Base-by-base conservation (phyloP, 2,329 filamentous ascomycete genomes). In the Capronia coronata region DNA sequence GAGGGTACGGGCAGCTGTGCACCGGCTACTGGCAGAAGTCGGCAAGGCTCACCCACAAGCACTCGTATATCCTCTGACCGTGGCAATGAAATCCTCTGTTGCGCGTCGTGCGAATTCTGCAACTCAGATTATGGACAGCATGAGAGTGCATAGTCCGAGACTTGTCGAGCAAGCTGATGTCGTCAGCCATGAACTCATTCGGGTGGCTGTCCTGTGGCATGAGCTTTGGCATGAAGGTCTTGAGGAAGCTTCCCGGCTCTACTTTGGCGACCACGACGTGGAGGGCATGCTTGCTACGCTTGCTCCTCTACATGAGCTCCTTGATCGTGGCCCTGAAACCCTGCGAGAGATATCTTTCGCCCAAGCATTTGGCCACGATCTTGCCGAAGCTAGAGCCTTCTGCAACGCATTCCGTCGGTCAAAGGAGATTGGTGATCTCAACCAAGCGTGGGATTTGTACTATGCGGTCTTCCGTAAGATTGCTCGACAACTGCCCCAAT, bases 381-480 rank as follows among this genome's bases (percentile, higher is more conserved):
- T 99, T 18, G 85, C 87, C 51, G 94, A 99, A 68, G 94, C 93
- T 7, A 84, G 88, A 53, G 90, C 97, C 60, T 98, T 93, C 84
- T 98, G 93, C 67, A 83, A 87, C 55, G 87, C 94, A 46, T 98
- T 94, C 69, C 84, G 87, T 62, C 80, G 82, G 34, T 93, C 87
- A n/a, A 78, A 83, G 43, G 93, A 98, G 63, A 82, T 93, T 53
- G 91, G 87, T 41, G 94, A 99, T 65, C 79, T 98, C 39, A 98
- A 97, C 64, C 89, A 95, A 68, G 93, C 93, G 5, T 99, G 93
- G 93, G 94, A 99, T 68, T 79, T 98, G 11, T 99, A 99, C 70
- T 98, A 98, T 69, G 89, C 94, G 59, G 93, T 97, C 1, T 98
- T 98, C 80, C 83, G 90, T 54, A 87, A 94, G 65, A 97, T 99